Evolutionary conservation across 2,329 filamentous ascomycete genomes (phyloP), one percentile per base, ranked within the genome.

Genomic region (Myotisia sp.): DNA sequence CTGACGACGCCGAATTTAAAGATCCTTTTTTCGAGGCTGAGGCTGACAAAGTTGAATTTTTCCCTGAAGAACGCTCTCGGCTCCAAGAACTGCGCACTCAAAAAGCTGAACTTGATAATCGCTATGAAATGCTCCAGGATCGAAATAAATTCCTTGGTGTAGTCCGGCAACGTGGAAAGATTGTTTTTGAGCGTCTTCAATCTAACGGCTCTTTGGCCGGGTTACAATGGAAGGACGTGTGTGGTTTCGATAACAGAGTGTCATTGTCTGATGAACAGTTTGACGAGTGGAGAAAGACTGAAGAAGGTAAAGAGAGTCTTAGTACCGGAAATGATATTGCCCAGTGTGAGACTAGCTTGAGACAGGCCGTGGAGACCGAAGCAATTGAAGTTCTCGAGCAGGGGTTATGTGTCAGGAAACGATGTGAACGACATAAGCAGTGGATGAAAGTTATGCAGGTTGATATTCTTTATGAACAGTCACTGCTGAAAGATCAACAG

Each of bases 231-330:
- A 65, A 65, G 40, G 61, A 64, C 42, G 56, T 65, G 27, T 67
- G 63, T 40, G 63, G 63, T 2, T 66, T 62, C 40, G 63, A 67
- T 40, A 47, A 52, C 8, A 52, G 63, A 13, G 49, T 66, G 17
- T 52, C 60, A 1, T 65, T 63, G 62, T 58, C 56, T 2, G 63
- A 66, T 35, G 59, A 61, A 30, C 61, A 65, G 41, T 65, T 66
- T 38, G 52, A 60, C 22, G 55, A 58, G 19, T 67, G 63, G 63
- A 54, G 62, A 14, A 39, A 54, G 7, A 57, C 52, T 1, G 49
- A 52, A 5, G 44, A 44, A 10, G 63, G 58, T 10, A 52, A 51
- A 37, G 55, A 49, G 34, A 53, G 56, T 5, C 52, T 65, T 1
- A 46, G 53, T 6, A 54, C 59, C n/a, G 53, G 53, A 5, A 52